Percentiles rank a stretch among this genome's conserved stretches.
phyloP scores from a whole-genome alignment of 305 asterid genomes.

The Nicotiana rustica region DNA sequence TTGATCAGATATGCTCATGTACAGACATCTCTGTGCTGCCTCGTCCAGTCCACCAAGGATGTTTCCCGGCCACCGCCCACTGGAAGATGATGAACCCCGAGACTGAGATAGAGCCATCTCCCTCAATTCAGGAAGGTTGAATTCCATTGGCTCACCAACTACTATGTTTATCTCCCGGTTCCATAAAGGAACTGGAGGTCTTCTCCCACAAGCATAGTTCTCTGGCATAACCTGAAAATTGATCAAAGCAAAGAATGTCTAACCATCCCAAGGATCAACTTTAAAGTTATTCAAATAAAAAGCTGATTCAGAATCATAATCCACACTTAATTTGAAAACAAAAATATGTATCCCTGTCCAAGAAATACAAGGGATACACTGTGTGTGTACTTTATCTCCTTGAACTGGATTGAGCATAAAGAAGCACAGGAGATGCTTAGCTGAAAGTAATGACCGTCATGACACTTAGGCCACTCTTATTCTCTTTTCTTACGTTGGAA shows the following conservation, averaged over 20 bases:
- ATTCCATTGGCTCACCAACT: conserved; percentile 83
- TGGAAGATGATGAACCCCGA: conserved; percentile 46
- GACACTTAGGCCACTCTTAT: neutral
- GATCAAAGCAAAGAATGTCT: neutral
- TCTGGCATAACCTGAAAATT: conserved; percentile 93
- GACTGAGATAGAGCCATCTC: conserved; percentile 71
- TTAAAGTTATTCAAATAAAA: neutral
- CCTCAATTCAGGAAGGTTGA: conserved; percentile 76
- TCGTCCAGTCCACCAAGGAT: conserved; percentile 68
- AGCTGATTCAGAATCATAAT: neutral
- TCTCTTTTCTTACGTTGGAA: neutral
- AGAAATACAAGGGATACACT: neutral
- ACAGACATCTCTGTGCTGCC: conserved; percentile 86
- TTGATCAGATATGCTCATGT: conserved; percentile 70
- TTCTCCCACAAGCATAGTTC: conserved; percentile 72
- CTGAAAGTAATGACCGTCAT: neutral
- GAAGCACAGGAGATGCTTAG: neutral
- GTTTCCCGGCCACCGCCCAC: conserved; percentile 66
- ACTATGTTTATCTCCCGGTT: conserved; percentile 65
- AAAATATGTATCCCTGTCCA: neutral
- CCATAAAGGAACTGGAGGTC: conserved; percentile 82
- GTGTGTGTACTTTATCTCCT: neutral
- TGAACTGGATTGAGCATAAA: neutral
- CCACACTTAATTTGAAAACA: neutral
- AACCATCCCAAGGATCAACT: neutral